Conservation (phyloP, 257 asterid species). For the Asclepias syriaca region DNA sequence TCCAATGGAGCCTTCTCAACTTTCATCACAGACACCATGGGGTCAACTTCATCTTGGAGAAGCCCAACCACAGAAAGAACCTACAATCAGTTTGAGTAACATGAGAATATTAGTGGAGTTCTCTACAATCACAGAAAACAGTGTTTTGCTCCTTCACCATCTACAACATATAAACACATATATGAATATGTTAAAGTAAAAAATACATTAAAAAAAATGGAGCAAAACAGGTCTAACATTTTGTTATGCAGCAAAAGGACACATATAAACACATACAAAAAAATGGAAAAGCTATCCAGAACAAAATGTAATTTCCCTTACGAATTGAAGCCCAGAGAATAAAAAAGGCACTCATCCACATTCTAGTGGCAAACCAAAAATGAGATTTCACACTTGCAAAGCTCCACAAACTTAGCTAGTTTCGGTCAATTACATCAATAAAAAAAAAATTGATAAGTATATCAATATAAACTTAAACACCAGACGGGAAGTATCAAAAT, state of each 20-base stretch:
- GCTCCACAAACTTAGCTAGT: neutral
- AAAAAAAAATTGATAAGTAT: neutral
- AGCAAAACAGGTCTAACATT: neutral
- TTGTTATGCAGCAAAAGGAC: neutral
- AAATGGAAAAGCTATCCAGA: neutral
- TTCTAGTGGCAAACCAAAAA: neutral
- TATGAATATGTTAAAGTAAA: neutral
- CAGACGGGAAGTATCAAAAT: neutral
- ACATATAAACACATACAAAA: neutral
- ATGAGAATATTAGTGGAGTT: neutral
- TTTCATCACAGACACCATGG: constrained; percentile 98
- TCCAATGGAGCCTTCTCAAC: constrained; percentile 98
- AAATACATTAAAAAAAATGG: neutral
- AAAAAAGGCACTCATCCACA: neutral
- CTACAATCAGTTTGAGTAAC: constrained; percentile 30
- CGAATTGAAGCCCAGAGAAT: neutral
- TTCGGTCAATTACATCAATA: neutral
- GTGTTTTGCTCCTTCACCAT: neutral
- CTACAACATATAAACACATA: neutral
- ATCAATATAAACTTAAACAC: neutral
- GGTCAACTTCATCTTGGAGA: constrained; percentile 93
- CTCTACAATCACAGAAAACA: neutral
- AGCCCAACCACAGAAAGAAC: constrained; percentile 94
- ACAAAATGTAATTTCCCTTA: neutral
- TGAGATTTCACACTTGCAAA: neutral